Base-by-base conservation (phyloP, 305 asterid genomes). In the Fraxinus albicans region DNA sequence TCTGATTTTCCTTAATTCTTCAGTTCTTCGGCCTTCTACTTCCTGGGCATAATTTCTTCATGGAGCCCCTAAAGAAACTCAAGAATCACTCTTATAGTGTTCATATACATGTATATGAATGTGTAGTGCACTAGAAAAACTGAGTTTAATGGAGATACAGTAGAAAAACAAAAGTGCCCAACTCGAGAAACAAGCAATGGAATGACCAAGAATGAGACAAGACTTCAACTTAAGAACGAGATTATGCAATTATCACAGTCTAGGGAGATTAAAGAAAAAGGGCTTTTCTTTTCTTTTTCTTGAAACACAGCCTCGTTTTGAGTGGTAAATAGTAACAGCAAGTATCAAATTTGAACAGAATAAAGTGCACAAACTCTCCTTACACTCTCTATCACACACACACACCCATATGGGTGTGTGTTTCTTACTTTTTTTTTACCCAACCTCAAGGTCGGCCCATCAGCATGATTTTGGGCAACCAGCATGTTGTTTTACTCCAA, bases 301-400 rank as follows among this genome's bases (percentile, higher is more conserved):
- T 85, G 89, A 78, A 79, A 85, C 84, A 77, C 86, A 83, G 90
- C 93, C 91, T 90, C 76, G 87, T 77, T 91, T 86, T 85, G 77
- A 87, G 91, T 65, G 83, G 88, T 86, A 79, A 81, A 83, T 79
- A 83, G 88, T 79, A 85, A 87, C 89, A 89, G 88, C 91, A 87
- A 85, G 93, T 89, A 85, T 90, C 88, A 89, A 90, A 88, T 87
- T 91, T 90, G 85, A 92, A 89, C 90, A 86, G 91, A 94, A 93
- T 94, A 94, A 94, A 94, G 99, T 86, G 91, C 88, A 72, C 84
- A 79, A 79, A 80, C 76, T 31, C 75, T 13, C 40, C 19, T 23
- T 38, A 2, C 77, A 17, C 84, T 7, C 80, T 33, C 87, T 76
- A 79, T 78, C 86, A 23, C 35, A 79, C 92, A 50, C 93, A 85